phyloP scores from a whole-genome alignment of 169 alveolate genomes.

The Perkinsus chesapeaki region DNA sequence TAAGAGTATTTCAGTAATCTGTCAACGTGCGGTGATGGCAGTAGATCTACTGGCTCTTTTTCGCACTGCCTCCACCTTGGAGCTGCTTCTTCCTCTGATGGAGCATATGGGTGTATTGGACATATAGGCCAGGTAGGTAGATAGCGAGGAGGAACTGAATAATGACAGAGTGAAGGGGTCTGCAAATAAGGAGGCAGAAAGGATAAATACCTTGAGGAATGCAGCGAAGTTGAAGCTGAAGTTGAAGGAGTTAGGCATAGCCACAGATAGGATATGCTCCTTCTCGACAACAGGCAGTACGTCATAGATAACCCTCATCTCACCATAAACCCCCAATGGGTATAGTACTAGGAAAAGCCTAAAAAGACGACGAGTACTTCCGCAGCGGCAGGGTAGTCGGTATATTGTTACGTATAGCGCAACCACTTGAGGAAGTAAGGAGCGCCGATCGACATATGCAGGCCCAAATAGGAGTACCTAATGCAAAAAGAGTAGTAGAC shows the following conservation, averaged over 20 bases:
- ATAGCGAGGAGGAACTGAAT: not conserved
- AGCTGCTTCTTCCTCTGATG: not conserved
- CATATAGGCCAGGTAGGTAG: not conserved
- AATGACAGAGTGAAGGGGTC: too few species aligned
- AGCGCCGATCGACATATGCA: not conserved
- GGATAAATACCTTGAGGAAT: not conserved
- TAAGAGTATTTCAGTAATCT: not conserved
- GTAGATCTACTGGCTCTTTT: not conserved
- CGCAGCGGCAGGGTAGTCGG: not conserved
- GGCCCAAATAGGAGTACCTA: not conserved
- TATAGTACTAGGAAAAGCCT: not conserved
- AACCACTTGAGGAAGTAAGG: not conserved
- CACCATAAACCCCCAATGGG: not conserved
- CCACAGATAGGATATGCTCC: not conserved
- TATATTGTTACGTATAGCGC: not conserved
- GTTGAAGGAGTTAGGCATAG: not conserved
- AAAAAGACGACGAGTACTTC: not conserved
- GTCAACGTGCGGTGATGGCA: not conserved
- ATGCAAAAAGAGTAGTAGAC: not conserved
- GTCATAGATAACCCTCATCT: not conserved
- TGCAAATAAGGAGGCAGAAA: not conserved
- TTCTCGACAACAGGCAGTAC: not conserved
- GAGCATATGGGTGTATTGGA: not conserved
- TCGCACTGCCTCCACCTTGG: not conserved
- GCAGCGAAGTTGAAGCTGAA: not conserved